A percentile compares a stretch with the other conserved stretches of the same genome.
Conservation (phyloP, 2,329 filamentous ascomycete species). For the Dothideomycetidae sp. region DNA sequence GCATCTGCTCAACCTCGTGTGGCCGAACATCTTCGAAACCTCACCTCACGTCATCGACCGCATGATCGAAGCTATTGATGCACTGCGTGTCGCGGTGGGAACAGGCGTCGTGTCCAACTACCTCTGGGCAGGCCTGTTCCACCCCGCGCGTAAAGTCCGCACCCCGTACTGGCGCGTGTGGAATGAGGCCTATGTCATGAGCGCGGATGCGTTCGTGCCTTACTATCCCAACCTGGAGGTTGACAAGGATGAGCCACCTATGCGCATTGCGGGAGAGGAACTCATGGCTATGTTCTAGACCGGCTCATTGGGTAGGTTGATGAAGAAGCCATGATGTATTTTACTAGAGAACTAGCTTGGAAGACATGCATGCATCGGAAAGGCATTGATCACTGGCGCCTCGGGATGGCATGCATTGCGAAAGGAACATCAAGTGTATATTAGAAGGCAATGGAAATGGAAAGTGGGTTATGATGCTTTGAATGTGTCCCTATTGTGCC, state of each 20-base stretch:
- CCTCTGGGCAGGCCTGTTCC: constrained; percentile 93
- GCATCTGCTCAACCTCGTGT: constrained; percentile 87
- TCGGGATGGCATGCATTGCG: too few species aligned
- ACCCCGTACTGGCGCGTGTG: constrained; percentile 93
- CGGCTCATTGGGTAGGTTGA: too few species aligned
- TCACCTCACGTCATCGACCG: constrained; percentile 96
- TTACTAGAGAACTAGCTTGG: too few species aligned
- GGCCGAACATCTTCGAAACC: constrained; percentile 95
- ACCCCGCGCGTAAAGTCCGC: constrained; percentile 87
- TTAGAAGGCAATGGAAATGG: too few species aligned
- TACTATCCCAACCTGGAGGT: constrained; percentile 85
- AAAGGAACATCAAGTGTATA: too few species aligned
- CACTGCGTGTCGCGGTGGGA: constrained; percentile 83
- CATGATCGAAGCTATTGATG: constrained; percentile 94
- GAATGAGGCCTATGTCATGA: constrained; percentile 92
- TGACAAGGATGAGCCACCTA: constrained; percentile 54
- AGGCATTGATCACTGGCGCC: too few species aligned
- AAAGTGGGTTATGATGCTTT: too few species aligned
- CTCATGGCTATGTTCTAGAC: constrained; percentile 30
- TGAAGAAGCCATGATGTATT: too few species aligned
- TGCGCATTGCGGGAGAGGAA: constrained; percentile 39
- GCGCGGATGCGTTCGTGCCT: constrained; percentile 86
- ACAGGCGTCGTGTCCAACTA: constrained; percentile 94
- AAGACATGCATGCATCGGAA: too few species aligned
- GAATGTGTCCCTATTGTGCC: too few species aligned